A percentile compares a stretch with the other conserved stretches of the same genome.
Evolutionary conservation across 306 rosid genomes (phyloP).

Genomic region (Cucurbita maxima): DNA sequence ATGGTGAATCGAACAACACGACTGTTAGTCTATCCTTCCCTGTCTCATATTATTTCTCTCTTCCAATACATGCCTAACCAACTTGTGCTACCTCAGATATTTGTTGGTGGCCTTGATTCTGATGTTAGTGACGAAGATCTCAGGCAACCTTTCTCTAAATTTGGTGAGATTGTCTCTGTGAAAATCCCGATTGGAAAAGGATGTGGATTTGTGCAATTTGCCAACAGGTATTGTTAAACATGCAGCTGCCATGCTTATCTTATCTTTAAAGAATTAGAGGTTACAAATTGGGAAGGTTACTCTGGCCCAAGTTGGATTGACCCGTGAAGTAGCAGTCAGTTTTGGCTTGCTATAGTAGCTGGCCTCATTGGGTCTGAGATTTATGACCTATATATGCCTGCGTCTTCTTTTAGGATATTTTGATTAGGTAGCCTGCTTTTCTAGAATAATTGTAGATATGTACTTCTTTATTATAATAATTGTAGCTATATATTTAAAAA

Average conservation of each 20-base stretch:
- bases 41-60: background rate
- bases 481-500: background rate
- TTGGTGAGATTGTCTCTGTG: constrained; percentile 84
- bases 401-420: background rate
- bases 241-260: background rate
- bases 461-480: background rate
- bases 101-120: constrained; percentile 98
- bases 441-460: background rate
- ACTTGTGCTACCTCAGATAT: constrained; percentile 39
- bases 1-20: constrained; percentile 66
- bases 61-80: background rate
- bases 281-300: background rate
- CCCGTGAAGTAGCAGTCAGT: background rate
- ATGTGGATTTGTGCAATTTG: constrained; percentile 96
- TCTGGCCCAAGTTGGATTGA: background rate
- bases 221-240: constrained; percentile 45
- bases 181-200: constrained; percentile 94
- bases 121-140: constrained; percentile 84
- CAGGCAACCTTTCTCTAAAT: constrained; percentile 73
- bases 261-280: background rate
- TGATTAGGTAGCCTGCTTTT: background rate
- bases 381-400: background rate
- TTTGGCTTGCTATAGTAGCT: background rate
- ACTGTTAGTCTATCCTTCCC: constrained; percentile 48
- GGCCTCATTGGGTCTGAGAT: background rate